A percentile compares a stretch with the other conserved stretches of the same genome.
Conservation (phyloP, 345 rosid genomes). For the Pistacia atlantica region DNA sequence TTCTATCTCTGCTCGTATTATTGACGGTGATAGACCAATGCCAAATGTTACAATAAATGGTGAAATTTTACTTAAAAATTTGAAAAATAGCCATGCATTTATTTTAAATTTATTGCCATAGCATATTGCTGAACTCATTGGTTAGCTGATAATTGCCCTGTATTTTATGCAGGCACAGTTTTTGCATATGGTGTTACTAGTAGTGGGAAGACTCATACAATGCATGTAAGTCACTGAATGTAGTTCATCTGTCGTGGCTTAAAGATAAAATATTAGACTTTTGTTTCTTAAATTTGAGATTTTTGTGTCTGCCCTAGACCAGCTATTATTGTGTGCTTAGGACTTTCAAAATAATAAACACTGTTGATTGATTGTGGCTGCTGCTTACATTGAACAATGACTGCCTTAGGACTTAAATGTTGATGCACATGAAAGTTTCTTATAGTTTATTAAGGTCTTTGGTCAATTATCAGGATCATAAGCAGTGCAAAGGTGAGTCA, state of each 20-base stretch:
- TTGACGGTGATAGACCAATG: not conserved
- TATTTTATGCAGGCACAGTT: constrained; percentile 67
- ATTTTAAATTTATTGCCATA: not conserved
- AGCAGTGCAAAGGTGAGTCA: no score
- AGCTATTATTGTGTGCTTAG: not conserved
- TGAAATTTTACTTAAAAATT: not conserved
- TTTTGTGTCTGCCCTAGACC: not conserved
- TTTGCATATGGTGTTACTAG: constrained; percentile 99
- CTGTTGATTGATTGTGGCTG: constrained; percentile 1
- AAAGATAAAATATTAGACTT: not conserved
- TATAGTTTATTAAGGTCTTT: no score
- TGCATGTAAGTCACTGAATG: constrained; percentile 71
- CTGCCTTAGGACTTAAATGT: no score
- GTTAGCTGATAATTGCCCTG: constrained; percentile 20
- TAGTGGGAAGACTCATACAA: constrained; percentile 95
- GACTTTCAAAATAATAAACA: not conserved
- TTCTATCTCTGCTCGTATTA: no score
- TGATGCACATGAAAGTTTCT: no score
- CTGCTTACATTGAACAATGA: not conserved
- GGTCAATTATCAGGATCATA: no score
- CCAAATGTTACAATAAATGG: not conserved
- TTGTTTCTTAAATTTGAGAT: not conserved
- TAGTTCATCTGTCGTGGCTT: not conserved
- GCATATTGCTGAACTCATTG: not conserved
- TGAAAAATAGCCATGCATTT: not conserved